Base-by-base conservation (phyloP, 768 basidiomycete genomes). In the Porpolomopsis calyptriformis region DNA sequence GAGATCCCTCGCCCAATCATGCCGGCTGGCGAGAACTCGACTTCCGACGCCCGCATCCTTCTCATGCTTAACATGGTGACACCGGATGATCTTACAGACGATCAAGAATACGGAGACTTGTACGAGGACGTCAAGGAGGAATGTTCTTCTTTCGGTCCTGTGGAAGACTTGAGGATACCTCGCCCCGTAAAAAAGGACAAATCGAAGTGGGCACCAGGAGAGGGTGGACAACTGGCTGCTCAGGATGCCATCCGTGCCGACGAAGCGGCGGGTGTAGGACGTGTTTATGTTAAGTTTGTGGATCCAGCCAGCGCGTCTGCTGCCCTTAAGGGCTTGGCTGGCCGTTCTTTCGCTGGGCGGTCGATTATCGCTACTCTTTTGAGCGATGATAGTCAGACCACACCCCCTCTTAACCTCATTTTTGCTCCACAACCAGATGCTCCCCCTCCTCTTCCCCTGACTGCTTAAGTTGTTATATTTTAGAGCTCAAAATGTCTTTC, bases 41-140 rank as follows among this genome's bases (percentile, higher is more conserved):
- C 64, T 29, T 54, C 64, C 9, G 77, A 83, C 45, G 76, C 89
- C 22, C 80, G 89, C 29, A 92, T 96, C 58, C 75, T 99, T 55
- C 83, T 98, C 60, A 86, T 99, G 84, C 68, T 99, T 57, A 99
- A 98, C 74, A 99, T 99, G 96, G 91, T 99, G 52, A 87, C 86
- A 0, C 62, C 87, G 1, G 96, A 99, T 37, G 96, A 99, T 57
- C 76, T 99, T 39, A 62, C 74, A 14, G 82, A 90, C 55, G 94
- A 98, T 59, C 70, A 82, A 49, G 96, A 99, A 57, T 99, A 96
- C 61, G 79, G 80, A 19, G 96, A 99, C 56, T 77, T 99, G 48
- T 80, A 87, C 50, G 92, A 96, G 59, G 96, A 99, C 59, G 80
- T 98, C 60, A 88, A 84, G 59, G 84, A 90, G 46, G 92, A 97